phyloP scores from a whole-genome alignment of 352 stramenopile genomes.

The Phytopythium oedochilum region DNA sequence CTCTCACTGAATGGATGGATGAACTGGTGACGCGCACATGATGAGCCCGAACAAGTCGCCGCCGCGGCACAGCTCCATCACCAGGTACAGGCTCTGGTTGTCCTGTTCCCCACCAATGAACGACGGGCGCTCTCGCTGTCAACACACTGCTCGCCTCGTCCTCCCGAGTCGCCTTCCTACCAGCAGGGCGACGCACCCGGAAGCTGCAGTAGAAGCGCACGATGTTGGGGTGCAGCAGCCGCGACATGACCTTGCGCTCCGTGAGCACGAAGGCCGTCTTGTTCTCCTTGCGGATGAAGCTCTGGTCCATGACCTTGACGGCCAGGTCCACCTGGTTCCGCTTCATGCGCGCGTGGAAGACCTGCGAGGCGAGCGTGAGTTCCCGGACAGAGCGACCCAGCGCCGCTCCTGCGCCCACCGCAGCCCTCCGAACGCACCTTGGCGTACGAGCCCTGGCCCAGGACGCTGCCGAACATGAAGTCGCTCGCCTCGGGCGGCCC shows the following conservation, averaged over 20 bases:
- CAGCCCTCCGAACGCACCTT: too few relatives aligned
- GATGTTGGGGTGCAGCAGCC: constrained; percentile 83
- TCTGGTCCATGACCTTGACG: constrained; percentile 91
- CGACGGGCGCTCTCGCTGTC: not conserved
- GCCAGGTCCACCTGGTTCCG: constrained; percentile 76
- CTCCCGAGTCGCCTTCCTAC: not conserved
- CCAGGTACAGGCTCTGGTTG: constrained; percentile 83
- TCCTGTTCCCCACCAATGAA: constrained; percentile 37
- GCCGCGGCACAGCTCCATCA: constrained; percentile 82
- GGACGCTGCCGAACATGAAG: constrained; percentile 83
- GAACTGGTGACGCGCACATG: constrained; percentile 24
- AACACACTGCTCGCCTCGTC: not conserved
- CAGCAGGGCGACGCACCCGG: constrained; percentile 40
- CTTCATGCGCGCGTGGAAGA: constrained; percentile 87
- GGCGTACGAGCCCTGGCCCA: constrained; percentile 88
- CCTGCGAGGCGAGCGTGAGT: too few relatives aligned
- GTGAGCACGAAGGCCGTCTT: constrained; percentile 90
- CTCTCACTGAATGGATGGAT: not conserved
- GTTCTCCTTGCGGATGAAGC: constrained; percentile 89
- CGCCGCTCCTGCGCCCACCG: too few relatives aligned
- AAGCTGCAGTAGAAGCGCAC: constrained; percentile 90
- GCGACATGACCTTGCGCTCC: constrained; percentile 88
- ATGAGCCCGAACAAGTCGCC: constrained; percentile 82
- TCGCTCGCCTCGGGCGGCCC: constrained; percentile 64
- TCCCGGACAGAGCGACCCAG: too few relatives aligned